These are phyloP conservation scores for Cystobasidium pallidum DNA, from an alignment of 1,284 basidiomycete species.

Conservation along the genomic window DNA sequence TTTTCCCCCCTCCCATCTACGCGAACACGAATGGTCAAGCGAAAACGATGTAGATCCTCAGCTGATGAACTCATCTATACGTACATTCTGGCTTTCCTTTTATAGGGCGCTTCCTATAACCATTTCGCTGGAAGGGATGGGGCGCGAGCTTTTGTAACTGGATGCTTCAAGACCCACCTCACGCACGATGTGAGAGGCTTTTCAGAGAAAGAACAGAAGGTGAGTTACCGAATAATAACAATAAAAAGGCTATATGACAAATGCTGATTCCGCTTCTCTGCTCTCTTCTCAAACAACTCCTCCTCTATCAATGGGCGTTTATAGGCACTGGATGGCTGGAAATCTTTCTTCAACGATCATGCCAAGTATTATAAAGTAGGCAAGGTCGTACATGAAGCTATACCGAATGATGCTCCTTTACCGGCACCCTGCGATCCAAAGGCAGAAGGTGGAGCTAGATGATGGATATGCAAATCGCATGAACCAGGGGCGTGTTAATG, in stretches of 20 bases:
- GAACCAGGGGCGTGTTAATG: too few species aligned
- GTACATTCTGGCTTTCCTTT: neutral
- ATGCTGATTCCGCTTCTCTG: too few species aligned
- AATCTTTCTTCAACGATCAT: slow-evolving; percentile 79
- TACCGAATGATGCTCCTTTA: slow-evolving; percentile 76
- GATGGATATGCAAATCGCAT: too few species aligned
- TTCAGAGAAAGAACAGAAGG: slow-evolving; percentile 69
- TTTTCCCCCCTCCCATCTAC: too few species aligned
- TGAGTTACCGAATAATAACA: slow-evolving; percentile 56
- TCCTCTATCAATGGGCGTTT: too few species aligned
- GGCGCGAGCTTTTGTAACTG: slow-evolving; percentile 85
- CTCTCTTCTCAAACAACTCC: too few species aligned
- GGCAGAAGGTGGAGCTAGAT: slow-evolving; percentile 34
- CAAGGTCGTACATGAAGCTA: slow-evolving; percentile 61
- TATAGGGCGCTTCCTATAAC: slow-evolving; percentile 79
- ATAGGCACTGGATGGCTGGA: slow-evolving; percentile 83
- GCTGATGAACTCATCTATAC: neutral
- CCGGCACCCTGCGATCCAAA: slow-evolving; percentile 68
- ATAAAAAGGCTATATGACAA: too few species aligned
- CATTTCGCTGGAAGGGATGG: slow-evolving; percentile 85
- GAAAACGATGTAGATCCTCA: too few species aligned
- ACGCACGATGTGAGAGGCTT: slow-evolving; percentile 88
- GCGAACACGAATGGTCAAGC: too few species aligned
- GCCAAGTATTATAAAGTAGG: slow-evolving; percentile 75
- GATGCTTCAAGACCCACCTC: slow-evolving; percentile 82